Percentiles rank a stretch among this genome's conserved stretches.
These are phyloP conservation scores for Eleusine coracana DNA, from an alignment of 176 grass and related monocot species.

Conservation along the genomic window DNA sequence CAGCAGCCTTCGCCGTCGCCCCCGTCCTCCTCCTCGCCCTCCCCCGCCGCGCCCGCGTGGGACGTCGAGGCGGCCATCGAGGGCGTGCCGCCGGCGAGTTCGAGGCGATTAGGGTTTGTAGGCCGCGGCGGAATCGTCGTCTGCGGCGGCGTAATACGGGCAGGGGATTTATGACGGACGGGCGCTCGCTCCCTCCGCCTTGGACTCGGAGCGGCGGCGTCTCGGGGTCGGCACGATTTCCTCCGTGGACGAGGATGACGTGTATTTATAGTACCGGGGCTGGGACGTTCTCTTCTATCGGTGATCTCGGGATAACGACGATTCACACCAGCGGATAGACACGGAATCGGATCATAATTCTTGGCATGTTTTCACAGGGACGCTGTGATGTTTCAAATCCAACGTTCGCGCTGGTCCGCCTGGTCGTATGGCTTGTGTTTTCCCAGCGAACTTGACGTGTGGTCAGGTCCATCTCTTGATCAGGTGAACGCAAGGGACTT, in stretches of 20 bases:
- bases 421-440: no score
- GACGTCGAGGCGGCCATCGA: conserved; percentile 46
- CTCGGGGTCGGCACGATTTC: background rate
- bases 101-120: conserved; percentile 45
- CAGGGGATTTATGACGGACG: background rate
- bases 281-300: background rate
- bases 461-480: no score
- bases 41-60: background rate
- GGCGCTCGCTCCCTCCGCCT: background rate
- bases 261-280: background rate
- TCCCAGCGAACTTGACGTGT: no score
- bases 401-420: no score
- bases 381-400: no score
- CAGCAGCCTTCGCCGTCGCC: conserved; percentile 3
- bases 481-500: no score
- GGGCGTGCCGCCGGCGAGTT: conserved; percentile 20
- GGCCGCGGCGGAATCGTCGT: conserved; percentile 41
- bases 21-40: background rate
- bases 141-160: conserved; percentile 14
- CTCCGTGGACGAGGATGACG: conserved; percentile 10
- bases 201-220: background rate
- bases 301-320: no score
- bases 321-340: background rate
- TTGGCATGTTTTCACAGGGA: no score
- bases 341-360: background rate